Evolutionary conservation across 257 asterid genomes (phyloP), one percentile per base, ranked within the genome.

Genomic region (Primulina eburnea): DNA sequence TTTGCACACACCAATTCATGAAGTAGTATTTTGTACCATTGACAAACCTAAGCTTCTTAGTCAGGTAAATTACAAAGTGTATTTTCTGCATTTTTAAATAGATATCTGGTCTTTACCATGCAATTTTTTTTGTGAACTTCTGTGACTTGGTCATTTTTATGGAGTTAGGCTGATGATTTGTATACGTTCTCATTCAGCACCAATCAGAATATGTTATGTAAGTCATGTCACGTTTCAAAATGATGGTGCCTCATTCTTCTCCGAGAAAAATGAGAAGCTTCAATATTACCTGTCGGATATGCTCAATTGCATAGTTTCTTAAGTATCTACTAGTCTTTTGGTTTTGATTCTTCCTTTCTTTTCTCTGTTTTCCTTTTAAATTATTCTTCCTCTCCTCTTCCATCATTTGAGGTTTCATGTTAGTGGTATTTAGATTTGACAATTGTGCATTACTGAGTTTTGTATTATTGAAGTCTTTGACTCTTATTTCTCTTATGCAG

Each of bases 1-100:
- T 69, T 65, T 82, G 18, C 69, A 64, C 71, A 21, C 76, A 55
- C 92, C 87, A 61, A 69, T 84, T 69, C 92, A 90, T 78, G 96
- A 92, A 86, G 80, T 92, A 50, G 87, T 90, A 61, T 90, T 92
- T 87, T 90, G 97, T 38, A 84, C 98, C 55, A 62, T 74, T 68
- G 96, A 92, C 90, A 90, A 88, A 65, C 34, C 34, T 32, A 32
- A 32, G 34, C 34, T 32, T 32, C 34, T 32, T 32, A 32, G 34
- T 32, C 34, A 64, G 76, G 37, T 56, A 67, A 35, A 35, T 35
- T 32, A 32, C 34, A 32, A 3, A 32, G 6, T 7, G 34, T 32
- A 35, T 35, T 60, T 69, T 52, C 50, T 63, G 59, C 50, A 35
- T 35, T 53, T 74, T 66, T 32, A 50, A 18, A 71, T 67, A 67